These are phyloP conservation scores for Tripterygium wilfordii DNA, from an alignment of 177 flowering plant genomes.

Conservation along the genomic window DNA sequence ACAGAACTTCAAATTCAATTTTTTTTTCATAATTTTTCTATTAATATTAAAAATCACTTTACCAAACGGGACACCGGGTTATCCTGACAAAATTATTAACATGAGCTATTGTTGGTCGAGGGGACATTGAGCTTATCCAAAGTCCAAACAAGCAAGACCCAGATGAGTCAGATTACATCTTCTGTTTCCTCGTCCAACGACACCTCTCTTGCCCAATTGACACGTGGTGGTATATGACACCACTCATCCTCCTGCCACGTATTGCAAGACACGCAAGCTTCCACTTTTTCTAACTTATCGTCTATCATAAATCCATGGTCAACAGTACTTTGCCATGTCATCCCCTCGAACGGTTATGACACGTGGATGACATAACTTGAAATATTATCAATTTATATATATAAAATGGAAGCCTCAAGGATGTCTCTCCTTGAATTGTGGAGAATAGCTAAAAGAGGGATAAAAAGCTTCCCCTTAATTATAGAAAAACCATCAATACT, in stretches of 20 bases:
- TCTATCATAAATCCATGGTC: constrained; percentile 2
- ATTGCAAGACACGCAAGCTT: constrained; percentile 10
- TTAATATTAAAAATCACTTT: too few relatives aligned
- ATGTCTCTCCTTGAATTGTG: too few relatives aligned
- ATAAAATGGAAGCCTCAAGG: too few relatives aligned
- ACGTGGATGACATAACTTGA: too few relatives aligned
- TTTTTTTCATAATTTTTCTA: too few relatives aligned
- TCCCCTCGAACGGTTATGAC: constrained; percentile 1
- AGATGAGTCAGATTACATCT: constrained; percentile 1
- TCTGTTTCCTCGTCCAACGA: constrained; percentile 35
- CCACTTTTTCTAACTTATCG: constrained; percentile 14
- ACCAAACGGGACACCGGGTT: too few relatives aligned
- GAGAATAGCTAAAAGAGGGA: too few relatives aligned
- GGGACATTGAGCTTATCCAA: constrained; percentile 36
- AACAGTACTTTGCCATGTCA: constrained; percentile 6
- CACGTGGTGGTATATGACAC: constrained; percentile 21
- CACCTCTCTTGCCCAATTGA: not conserved
- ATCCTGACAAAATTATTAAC: too few relatives aligned
- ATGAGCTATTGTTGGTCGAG: not conserved
- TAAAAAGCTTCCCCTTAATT: too few relatives aligned
- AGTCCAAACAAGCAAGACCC: not conserved
- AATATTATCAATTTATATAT: too few relatives aligned
- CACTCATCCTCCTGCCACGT: constrained; percentile 15
- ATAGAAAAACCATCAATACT: too few relatives aligned
- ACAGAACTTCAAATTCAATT: too few relatives aligned